These are phyloP conservation scores for Talinum fruticosum DNA, from an alignment of 148 eudicot genomes.

Conservation along the genomic window DNA sequence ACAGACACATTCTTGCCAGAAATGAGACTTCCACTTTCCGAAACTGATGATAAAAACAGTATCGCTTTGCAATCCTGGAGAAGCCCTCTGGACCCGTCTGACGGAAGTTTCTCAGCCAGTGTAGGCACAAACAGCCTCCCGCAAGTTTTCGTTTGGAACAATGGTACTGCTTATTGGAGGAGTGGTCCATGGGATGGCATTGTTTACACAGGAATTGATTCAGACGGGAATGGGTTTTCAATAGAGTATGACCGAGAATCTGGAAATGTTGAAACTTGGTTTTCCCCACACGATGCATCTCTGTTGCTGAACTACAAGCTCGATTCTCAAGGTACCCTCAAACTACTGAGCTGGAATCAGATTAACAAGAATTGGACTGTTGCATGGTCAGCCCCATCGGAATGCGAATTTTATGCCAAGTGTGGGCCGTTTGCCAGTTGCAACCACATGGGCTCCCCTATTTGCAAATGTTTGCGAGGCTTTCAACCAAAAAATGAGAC, in stretches of 20 bases:
- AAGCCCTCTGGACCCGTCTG: constrained; percentile 33
- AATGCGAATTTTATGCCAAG: constrained; percentile 34
- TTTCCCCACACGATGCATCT: constrained; percentile 7
- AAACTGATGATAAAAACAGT: constrained; percentile 10
- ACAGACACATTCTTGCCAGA: constrained; percentile 36
- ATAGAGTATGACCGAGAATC: neutral
- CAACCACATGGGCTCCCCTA: constrained; percentile 21
- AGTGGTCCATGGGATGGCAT: constrained; percentile 38
- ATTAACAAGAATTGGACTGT: constrained; percentile 27
- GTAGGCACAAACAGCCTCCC: constrained; percentile 20
- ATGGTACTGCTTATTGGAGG: constrained; percentile 7
- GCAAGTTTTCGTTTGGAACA: constrained; percentile 12
- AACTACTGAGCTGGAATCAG: constrained; percentile 27
- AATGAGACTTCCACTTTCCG: constrained; percentile 27
- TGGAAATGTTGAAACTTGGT: neutral
- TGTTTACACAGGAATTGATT: constrained; percentile 30
- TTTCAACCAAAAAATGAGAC: constrained; percentile 24
- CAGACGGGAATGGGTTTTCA: constrained; percentile 16
- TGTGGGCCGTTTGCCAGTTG: constrained; percentile 47
- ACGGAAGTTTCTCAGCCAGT: constrained; percentile 17
- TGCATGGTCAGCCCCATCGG: constrained; percentile 2
- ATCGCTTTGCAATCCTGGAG: constrained; percentile 32
- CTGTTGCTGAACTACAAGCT: constrained; percentile 22
- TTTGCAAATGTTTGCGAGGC: constrained; percentile 40
- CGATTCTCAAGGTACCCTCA: constrained; percentile 21